phyloP scores from a whole-genome alignment of 2,329 filamentous ascomycete genomes.

The Colletotrichum chlorophyti region DNA sequence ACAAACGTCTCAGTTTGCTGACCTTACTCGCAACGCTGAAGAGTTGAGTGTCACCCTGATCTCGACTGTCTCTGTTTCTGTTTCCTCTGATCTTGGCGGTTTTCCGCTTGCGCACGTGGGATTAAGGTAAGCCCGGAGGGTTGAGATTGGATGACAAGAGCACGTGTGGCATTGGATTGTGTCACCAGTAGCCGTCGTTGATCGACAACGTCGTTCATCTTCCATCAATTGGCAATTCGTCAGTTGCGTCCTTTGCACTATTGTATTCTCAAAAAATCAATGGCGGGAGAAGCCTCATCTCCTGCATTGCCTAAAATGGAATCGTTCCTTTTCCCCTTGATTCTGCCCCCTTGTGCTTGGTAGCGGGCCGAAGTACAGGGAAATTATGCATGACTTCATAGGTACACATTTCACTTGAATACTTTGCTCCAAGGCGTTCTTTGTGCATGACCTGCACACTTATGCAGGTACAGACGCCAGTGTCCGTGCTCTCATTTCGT shows the following conservation, averaged over 20 bases:
- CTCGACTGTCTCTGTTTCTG: too few species aligned
- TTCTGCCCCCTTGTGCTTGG: rapidly evolving
- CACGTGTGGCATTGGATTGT: constrained; percentile 23
- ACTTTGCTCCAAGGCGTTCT: too few species aligned
- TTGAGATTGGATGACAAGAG: constrained; percentile 26
- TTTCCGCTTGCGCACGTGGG: too few species aligned
- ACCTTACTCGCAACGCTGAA: too few species aligned
- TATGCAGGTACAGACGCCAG: constrained; percentile 20
- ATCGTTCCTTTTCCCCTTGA: background rate
- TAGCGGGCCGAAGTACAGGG: background rate
- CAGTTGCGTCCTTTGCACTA: background rate
- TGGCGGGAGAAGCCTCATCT: constrained; percentile 12
- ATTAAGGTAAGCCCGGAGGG: constrained; percentile 27
- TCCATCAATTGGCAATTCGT: constrained; percentile 7
- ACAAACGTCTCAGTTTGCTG: too few species aligned
- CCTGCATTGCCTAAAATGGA: constrained; percentile 1
- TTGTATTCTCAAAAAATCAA: background rate
- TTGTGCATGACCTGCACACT: constrained; percentile 15
- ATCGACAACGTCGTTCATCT: too few species aligned
- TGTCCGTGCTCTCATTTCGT: constrained; percentile 25
- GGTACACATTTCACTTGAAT: too few species aligned
- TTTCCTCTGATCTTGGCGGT: background rate
- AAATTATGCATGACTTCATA: constrained; percentile 13
- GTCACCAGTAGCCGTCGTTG: too few species aligned
- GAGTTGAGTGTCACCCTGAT: too few species aligned